Evolutionary conservation across 2,329 filamentous ascomycete genomes (phyloP).

Genomic region (Harringtonia aguacate): DNA sequence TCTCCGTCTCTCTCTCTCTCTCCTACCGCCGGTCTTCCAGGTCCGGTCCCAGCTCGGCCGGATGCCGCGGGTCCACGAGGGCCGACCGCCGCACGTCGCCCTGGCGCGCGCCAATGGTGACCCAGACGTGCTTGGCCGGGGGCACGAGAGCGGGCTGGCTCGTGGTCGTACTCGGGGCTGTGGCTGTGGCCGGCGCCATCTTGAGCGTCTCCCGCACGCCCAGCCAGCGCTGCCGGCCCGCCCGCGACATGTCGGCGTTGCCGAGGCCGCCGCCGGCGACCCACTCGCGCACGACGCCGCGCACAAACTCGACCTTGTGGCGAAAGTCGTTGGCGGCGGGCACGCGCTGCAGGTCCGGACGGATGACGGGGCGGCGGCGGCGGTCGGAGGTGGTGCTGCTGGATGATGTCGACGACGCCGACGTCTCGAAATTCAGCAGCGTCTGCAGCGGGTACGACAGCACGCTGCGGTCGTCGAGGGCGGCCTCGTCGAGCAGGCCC

Average conservation of each 20-base stretch:
- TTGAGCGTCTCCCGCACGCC: conserved; percentile 43
- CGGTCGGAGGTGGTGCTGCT: conserved; percentile 33
- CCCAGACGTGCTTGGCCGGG: conserved; percentile 54
- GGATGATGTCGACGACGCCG: neutral
- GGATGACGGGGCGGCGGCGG: conserved; percentile 49
- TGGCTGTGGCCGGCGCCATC: conserved; percentile 21
- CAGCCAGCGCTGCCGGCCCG: conserved; percentile 45
- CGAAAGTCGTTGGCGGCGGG: conserved; percentile 64
- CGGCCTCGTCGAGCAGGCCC: conserved; percentile 59
- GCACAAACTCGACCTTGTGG: conserved; percentile 64
- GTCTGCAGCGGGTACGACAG: conserved; percentile 64
- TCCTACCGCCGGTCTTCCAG: conserved; percentile 34
- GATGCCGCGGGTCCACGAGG: conserved; percentile 42
- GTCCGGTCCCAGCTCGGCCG: conserved; percentile 42
- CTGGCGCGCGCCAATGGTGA: conserved; percentile 53
- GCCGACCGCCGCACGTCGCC: conserved; percentile 46
- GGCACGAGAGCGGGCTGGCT: conserved; percentile 4
- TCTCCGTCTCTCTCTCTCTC: too few species aligned
- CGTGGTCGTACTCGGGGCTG: too few species aligned
- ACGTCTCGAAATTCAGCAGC: conserved; percentile 54
- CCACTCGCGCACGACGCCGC: conserved; percentile 60
- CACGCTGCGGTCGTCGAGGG: conserved; percentile 58
- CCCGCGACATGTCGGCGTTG: conserved; percentile 47
- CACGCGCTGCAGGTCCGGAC: conserved; percentile 49
- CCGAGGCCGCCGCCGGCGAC: conserved; percentile 58